A percentile compares a stretch with the other conserved stretches of the same genome.
Evolutionary conservation across 2,329 filamentous ascomycete species (phyloP).

Genomic region (Kalmusia sp.): DNA sequence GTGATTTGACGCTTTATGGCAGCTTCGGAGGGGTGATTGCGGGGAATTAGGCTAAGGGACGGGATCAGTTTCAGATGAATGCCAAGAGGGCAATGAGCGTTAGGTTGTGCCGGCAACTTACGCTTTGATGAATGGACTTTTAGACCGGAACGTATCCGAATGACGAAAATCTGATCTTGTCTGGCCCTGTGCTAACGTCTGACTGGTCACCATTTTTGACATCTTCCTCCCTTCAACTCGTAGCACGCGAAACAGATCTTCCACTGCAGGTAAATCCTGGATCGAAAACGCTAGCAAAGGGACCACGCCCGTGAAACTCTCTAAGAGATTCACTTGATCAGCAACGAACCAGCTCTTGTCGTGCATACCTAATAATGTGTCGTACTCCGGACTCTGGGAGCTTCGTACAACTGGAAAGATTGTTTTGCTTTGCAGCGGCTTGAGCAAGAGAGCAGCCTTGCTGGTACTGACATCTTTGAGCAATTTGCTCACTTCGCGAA

Average conservation of each 20-base stretch:
- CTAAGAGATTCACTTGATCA: background rate
- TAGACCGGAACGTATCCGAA: background rate
- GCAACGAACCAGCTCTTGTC: constrained; percentile 9
- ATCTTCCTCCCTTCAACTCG: background rate
- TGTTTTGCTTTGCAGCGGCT: background rate
- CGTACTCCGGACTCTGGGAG: background rate
- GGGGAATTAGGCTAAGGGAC: background rate
- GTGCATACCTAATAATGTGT: background rate
- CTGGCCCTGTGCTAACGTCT: background rate
- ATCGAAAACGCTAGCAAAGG: constrained; percentile 2
- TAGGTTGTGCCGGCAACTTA: background rate
- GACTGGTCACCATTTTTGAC: background rate
- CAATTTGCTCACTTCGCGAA: constrained; percentile 1
- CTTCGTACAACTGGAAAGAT: background rate
- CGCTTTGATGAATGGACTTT: constrained; percentile 3
- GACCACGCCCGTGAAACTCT: constrained; percentile 8
- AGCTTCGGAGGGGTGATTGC: background rate
- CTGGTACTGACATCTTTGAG: constrained; percentile 1
- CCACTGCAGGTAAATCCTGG: background rate
- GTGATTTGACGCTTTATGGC: background rate
- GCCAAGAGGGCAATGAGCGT: background rate
- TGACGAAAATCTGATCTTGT: background rate
- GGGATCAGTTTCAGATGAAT: background rate
- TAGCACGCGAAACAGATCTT: background rate
- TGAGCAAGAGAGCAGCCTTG: constrained; percentile 1